Evolutionary conservation across 257 asterid genomes (phyloP).

Genomic region (Leptodermis oblonga): DNA sequence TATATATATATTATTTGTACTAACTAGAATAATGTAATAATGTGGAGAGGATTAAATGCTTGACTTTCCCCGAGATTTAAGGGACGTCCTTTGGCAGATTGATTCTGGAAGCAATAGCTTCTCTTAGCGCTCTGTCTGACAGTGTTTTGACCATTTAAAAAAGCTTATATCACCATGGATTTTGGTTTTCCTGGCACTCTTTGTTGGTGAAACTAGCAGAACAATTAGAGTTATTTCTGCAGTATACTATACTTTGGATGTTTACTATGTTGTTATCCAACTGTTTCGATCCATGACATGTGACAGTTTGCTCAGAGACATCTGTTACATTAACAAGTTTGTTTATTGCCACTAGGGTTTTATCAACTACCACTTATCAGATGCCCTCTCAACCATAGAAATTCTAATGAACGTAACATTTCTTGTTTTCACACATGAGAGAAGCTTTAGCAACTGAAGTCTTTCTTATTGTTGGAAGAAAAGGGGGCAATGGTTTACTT

Average conservation of each 20-base stretch:
- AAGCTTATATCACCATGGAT: not conserved
- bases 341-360: not conserved
- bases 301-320: not conserved
- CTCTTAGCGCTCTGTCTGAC: not conserved
- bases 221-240: not conserved
- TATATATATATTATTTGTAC: not conserved
- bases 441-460: not conserved
- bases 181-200: not conserved
- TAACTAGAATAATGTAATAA: not conserved
- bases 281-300: not conserved
- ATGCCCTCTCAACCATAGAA: not conserved
- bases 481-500: too few species aligned
- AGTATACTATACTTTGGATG: not conserved
- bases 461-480: not conserved
- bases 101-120: not conserved
- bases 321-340: not conserved
- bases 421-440: not conserved
- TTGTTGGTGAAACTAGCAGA: not conserved
- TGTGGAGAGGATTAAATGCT: not conserved
- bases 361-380: not conserved
- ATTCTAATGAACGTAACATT: not conserved
- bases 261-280: not conserved
- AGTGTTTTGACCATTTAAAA: not conserved
- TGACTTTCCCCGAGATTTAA: not conserved
- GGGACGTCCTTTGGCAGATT: not conserved